Evolutionary conservation across 192 early-diverging fungal species (phyloP), one percentile per base, ranked within the genome.

Genomic region (Gaertneriomyces semiglobifer): DNA sequence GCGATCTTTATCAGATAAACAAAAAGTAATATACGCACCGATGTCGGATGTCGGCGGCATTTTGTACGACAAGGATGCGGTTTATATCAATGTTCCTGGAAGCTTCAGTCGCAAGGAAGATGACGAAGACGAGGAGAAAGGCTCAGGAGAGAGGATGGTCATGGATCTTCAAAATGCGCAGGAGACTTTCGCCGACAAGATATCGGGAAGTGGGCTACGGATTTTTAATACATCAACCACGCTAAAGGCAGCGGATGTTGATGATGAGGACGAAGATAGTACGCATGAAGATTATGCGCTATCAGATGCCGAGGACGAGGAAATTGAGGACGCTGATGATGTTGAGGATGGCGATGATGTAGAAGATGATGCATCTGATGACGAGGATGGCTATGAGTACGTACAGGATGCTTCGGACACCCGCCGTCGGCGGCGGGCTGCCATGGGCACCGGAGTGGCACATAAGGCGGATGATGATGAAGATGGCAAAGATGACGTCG

Each of bases 21-120:
- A 93, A 67, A 96, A 96, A 77, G 84, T 98, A 33, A 91, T 99
- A 54, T 98, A 96, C 66, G 97, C 95, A 20, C 97, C 97, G 25
- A 98, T 96, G 92, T 92, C 93, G 0, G 94, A 96, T 68, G 92
- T 99, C 33, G 94, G 93, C 66, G 97, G 97, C 53, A 91, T 99
- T 60, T 88, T 98, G 86, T 98, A 98, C 79, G 97, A 99, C 76
- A 96, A 94, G 77, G 97, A 99, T 80, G 97, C 95, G 6, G 93
- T 99, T 19, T 99, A 99, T 70, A 96, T 99, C 69, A 92, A 96
- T 60, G 89, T 99, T 18, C 91, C 92, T 38, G 95, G 93, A 44
- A 80, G 83, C 43, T 92, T 92, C 67, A 87, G 86, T 38, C 84
- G 85, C 65, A 77, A 81, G 68, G 77, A 72, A 11, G 77, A 81